These are phyloP conservation scores for Rostrohypoxylon terebratum DNA, from an alignment of 495 filamentous ascomycete genomes.

Conservation along the genomic window DNA sequence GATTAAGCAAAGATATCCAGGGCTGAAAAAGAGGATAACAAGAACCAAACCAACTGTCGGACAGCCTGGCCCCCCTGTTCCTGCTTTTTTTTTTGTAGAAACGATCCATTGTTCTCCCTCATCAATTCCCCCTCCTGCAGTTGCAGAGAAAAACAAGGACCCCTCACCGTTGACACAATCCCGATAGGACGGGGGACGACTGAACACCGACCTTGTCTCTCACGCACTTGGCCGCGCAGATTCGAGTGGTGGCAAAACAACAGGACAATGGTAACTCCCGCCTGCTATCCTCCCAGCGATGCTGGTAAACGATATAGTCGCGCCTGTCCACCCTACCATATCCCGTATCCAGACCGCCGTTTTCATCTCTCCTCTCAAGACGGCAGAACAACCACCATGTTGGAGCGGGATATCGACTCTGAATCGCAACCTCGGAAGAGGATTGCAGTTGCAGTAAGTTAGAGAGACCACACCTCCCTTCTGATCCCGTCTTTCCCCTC, in stretches of 20 bases:
- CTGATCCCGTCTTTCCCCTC: background rate
- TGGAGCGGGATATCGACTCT: constrained; percentile 54
- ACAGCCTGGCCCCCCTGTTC: constrained; percentile 41
- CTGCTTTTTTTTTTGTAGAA: constrained; percentile 28
- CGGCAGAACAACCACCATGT: constrained; percentile 52
- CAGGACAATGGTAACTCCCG: constrained; percentile 59
- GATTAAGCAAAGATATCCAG: constrained; percentile 35
- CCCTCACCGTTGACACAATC: constrained; percentile 42
- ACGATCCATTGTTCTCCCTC: constrained; percentile 35
- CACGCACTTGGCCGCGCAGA: constrained; percentile 41
- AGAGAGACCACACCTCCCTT: background rate
- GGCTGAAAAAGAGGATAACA: constrained; percentile 25
- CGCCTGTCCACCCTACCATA: constrained; percentile 52
- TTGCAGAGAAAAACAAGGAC: constrained; percentile 44
- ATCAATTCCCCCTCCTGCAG: constrained; percentile 38
- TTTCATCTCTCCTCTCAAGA: constrained; percentile 53
- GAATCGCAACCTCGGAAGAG: constrained; percentile 65
- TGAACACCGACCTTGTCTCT: constrained; percentile 46
- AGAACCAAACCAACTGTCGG: constrained; percentile 29
- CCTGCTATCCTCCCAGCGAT: constrained; percentile 51
- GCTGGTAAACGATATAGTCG: constrained; percentile 58
- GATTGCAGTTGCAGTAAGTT: constrained; percentile 77
- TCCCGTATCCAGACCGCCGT: constrained; percentile 53
- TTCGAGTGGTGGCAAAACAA: constrained; percentile 41
- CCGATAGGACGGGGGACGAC: constrained; percentile 44